Evolutionary conservation across 176 grass and related monocot species (phyloP).

Genomic region (Hyparrhenia diplandra): DNA sequence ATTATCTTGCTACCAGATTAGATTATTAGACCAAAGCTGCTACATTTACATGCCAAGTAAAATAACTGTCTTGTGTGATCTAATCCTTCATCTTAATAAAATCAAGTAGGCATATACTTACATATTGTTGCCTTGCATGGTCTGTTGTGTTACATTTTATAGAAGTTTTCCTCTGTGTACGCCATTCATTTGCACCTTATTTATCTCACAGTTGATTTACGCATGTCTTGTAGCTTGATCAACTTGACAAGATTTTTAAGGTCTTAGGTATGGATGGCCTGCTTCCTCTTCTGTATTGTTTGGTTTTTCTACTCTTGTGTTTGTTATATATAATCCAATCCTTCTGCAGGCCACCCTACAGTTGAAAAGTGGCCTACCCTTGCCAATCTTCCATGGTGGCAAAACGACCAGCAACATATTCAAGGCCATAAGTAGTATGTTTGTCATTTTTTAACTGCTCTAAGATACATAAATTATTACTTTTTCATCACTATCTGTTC

Average conservation of each 20-base stretch:
- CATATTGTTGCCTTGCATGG: constrained; percentile 12
- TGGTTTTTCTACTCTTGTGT: background rate
- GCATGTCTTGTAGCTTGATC: constrained; percentile 77
- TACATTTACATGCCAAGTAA: constrained; percentile 3
- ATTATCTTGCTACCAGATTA: constrained; percentile 12
- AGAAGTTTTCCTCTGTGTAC: constrained; percentile 14
- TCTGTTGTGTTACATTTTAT: background rate
- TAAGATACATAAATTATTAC: background rate
- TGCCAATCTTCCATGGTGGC: constrained; percentile 86
- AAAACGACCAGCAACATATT: constrained; percentile 86
- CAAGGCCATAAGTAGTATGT: constrained; percentile 93
- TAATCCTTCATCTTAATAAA: background rate
- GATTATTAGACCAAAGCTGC: background rate
- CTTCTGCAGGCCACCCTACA: constrained; percentile 83
- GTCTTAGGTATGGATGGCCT: constrained; percentile 70
- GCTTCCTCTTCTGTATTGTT: constrained; percentile 17
- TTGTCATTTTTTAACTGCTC: constrained; percentile 4
- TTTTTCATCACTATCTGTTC: background rate
- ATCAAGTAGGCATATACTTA: background rate
- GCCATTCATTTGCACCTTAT: constrained; percentile 18
- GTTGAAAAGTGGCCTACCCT: constrained; percentile 97
- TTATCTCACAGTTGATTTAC: constrained; percentile 44
- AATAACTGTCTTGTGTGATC: background rate
- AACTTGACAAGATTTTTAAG: constrained; percentile 99
- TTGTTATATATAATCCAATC: constrained; percentile 19